These are phyloP conservation scores for Penicillium canariense DNA, from an alignment of 495 filamentous ascomycete genomes.

Conservation along the genomic window DNA sequence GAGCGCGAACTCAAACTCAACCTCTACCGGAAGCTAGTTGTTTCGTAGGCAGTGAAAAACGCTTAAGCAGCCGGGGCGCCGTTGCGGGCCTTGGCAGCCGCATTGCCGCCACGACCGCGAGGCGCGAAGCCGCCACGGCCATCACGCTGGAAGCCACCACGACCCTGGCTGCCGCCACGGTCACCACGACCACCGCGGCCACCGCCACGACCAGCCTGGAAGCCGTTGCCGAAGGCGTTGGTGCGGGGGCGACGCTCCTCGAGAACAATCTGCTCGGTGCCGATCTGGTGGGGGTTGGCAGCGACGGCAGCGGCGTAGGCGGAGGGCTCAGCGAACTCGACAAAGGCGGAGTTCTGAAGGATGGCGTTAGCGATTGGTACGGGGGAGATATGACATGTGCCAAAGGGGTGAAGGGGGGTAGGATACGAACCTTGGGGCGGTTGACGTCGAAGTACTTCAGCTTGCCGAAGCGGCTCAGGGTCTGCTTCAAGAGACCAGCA, in stretches of 20 bases:
- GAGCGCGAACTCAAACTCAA: not conserved
- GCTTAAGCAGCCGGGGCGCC: slow-evolving; percentile 49
- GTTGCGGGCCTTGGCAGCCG: slow-evolving; percentile 47
- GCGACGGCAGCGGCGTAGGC: slow-evolving; percentile 77
- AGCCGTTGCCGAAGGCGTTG: slow-evolving; percentile 59
- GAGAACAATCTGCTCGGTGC: slow-evolving; percentile 74
- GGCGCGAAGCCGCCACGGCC: slow-evolving; percentile 45
- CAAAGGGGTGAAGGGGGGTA: not conserved
- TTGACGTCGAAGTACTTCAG: slow-evolving; percentile 86
- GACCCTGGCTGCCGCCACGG: slow-evolving; percentile 62
- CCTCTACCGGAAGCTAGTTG: not conserved
- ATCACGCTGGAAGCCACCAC: slow-evolving; percentile 64
- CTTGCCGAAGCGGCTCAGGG: slow-evolving; percentile 71
- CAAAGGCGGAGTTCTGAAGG: slow-evolving; percentile 87
- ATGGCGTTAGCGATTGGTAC: not conserved
- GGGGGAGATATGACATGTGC: not conserved
- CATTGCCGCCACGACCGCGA: slow-evolving; percentile 23
- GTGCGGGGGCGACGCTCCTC: slow-evolving; percentile 84
- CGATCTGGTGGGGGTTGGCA: slow-evolving; percentile 83
- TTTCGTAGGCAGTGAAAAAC: not conserved
- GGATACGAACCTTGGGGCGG: slow-evolving; percentile 71
- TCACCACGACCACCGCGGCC: slow-evolving; percentile 66
- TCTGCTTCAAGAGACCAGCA: slow-evolving; percentile 60
- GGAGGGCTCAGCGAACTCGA: slow-evolving; percentile 79
- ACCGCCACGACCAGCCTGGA: slow-evolving; percentile 56